Percentiles rank a stretch among this genome's conserved stretches.
These are phyloP conservation scores for Irpex lacteus DNA, from an alignment of 1,284 basidiomycete genomes.

Conservation along the genomic window DNA sequence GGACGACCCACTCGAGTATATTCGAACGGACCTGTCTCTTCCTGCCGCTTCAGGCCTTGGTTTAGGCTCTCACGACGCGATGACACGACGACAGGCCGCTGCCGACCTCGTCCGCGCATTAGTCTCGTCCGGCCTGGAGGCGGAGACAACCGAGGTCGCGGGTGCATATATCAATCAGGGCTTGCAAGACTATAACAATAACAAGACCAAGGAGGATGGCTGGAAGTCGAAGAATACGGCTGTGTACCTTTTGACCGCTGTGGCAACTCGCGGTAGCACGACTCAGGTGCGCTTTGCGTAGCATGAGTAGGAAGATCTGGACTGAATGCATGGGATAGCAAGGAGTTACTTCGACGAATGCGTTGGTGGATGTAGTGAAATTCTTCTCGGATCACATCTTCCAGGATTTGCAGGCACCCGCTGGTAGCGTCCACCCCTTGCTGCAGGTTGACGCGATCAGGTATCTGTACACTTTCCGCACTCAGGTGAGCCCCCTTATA, in stretches of 20 bases:
- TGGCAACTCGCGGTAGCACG: constrained; percentile 88
- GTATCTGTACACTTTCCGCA: constrained; percentile 92
- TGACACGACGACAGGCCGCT: constrained; percentile 89
- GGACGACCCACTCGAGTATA: constrained; percentile 95
- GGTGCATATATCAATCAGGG: constrained; percentile 81
- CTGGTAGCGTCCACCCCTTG: constrained; percentile 79
- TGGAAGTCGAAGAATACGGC: constrained; percentile 97
- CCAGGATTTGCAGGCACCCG: constrained; percentile 78
- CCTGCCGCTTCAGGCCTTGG: constrained; percentile 43
- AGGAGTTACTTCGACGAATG: constrained; percentile 92
- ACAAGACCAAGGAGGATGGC: constrained; percentile 62
- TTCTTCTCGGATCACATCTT: constrained; percentile 95
- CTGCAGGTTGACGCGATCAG: constrained; percentile 96
- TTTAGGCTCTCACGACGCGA: constrained; percentile 41
- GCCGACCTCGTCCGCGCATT: constrained; percentile 91
- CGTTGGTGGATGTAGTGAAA: constrained; percentile 89
- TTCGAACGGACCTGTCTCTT: constrained; percentile 83
- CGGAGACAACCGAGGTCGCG: constrained; percentile 83
- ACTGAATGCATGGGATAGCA: constrained; percentile 42
- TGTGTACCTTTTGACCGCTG: constrained; percentile 90
- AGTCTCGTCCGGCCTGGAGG: constrained; percentile 75
- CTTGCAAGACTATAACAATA: constrained; percentile 54
- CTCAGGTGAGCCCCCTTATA: constrained; percentile 59
- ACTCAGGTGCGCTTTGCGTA: constrained; percentile 50
- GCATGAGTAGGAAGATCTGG: neutral